Base-by-base conservation (phyloP, 23 red algal genomes). In the Cyanidium caldarium region DNA sequence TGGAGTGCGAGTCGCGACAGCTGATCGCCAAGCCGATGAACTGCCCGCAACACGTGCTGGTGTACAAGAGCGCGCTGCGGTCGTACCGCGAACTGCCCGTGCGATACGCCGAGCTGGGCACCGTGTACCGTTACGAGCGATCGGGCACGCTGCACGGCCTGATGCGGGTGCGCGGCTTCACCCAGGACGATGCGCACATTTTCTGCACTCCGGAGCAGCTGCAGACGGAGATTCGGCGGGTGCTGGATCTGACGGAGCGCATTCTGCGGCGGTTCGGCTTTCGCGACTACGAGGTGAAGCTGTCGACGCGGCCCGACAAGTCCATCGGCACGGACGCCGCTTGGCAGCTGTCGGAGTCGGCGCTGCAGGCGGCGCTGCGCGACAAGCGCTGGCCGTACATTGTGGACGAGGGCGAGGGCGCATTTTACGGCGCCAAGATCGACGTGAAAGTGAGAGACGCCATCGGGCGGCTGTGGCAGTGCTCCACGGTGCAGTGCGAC, bases 401-500 rank as follows among this genome's bases (percentile, higher is more conserved):
- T 20, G 42, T 98, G 0, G 92, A 98, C 75, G 84, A 98, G 29
- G 92, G 92, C 7, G 92, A 84, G 23, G 92, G 92, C 36, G 92
- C 92, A 14, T 98, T 98, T 71, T 98, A 98, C 72, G 92, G 92
- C 14, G 83, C 92, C 15, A 98, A 98, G 61, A 98, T 98, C 74
- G 92, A 98, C 43, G 72, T 98, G 39, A 98, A 98, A 45, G 86
- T 98, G 42, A 72, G 81, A 45, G 92, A 98, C 77, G 92, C 92
- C 0, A 87, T 98, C 46, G 92, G 92, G 0, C 69, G 92, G 46
- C 68, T 98, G 30, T 98, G 92, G 92, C 92, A 98, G 71, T 98
- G 92, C 71, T 98, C 92, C 17, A 98, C 92, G 25, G 66, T 98
- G n/a, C 92, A 98, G 70, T 98, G 92, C 77, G 92, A 98, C 72